Evolutionary conservation across 495 filamentous ascomycete genomes (phyloP).

Genomic region (Talaromyces thailandensis): DNA sequence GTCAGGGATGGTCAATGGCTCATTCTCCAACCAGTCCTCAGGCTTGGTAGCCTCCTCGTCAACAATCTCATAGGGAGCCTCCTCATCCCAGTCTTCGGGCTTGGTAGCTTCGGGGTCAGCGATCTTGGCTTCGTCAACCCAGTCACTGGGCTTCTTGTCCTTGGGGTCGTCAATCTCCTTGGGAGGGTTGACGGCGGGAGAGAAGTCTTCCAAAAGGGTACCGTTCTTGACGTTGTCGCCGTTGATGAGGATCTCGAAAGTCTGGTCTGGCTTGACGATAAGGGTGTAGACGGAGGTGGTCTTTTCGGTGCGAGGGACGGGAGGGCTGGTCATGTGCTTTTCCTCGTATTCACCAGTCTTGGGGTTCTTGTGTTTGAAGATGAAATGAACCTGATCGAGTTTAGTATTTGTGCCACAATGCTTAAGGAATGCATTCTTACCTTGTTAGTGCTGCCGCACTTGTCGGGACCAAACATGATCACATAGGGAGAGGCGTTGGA

Average conservation of each 20-base stretch:
- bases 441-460: conserved; percentile 99
- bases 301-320: conserved; percentile 81
- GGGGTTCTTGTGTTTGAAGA: conserved; percentile 99
- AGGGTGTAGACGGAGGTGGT: conserved; percentile 90
- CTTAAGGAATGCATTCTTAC: conserved; percentile 23
- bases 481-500: conserved; percentile 95
- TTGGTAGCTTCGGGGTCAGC: conserved; percentile 89
- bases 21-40: conserved; percentile 93
- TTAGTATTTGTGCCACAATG: not conserved
- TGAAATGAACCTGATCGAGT: conserved; percentile 77
- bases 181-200: conserved; percentile 83
- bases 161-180: conserved; percentile 96
- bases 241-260: conserved; percentile 83
- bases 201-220: conserved; percentile 91
- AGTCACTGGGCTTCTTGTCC: conserved; percentile 89
- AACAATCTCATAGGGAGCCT: conserved; percentile 89
- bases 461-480: conserved; percentile 99
- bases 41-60: conserved; percentile 90
- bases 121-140: conserved; percentile 90
- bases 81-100: conserved; percentile 99
- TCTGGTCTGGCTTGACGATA: conserved; percentile 92
- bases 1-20: conserved; percentile 78
- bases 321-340: conserved; percentile 89
- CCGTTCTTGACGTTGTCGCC: conserved; percentile 78
- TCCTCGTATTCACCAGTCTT: conserved; percentile 99